phyloP scores from a whole-genome alignment of 805 yeast species.

The Candida vaughaniae region DNA sequence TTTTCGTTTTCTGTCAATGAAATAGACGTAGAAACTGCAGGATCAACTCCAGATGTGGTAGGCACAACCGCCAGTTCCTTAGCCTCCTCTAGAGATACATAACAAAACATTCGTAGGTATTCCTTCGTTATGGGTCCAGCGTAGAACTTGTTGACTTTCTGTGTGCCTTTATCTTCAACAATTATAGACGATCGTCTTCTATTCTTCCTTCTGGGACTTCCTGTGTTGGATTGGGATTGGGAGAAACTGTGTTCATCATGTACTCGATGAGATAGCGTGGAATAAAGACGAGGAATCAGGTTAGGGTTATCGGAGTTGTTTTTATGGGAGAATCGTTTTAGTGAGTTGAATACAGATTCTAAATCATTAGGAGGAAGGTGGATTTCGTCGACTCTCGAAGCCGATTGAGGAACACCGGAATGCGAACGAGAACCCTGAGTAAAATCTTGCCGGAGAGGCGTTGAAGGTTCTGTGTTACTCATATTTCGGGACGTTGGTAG shows the following conservation, averaged over 20 bases:
- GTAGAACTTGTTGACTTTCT: constrained; percentile 28
- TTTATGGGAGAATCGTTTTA: constrained; percentile 1
- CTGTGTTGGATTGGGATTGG: constrained; percentile 5
- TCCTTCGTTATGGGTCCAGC: constrained; percentile 38
- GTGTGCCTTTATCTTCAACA: constrained; percentile 17
- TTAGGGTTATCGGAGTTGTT: no score
- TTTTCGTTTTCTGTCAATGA: no score
- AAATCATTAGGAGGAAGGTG: constrained; percentile 4
- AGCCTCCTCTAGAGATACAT: no score
- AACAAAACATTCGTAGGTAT: constrained; percentile 35
- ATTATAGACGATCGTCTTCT: constrained; percentile 29
- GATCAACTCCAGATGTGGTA: no score
- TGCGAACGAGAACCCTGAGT: not conserved
- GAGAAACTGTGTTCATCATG: no score
- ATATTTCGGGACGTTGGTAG: not conserved
- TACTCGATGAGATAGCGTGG: no score
- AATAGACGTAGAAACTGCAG: no score
- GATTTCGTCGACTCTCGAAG: constrained; percentile 11
- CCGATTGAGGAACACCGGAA: constrained; percentile 6
- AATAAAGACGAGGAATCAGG: no score
- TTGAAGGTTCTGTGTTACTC: constrained; percentile 19
- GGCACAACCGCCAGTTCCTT: no score
- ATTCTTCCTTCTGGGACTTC: constrained; percentile 3
- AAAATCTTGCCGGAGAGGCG: constrained; percentile 13
- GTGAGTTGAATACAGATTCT: constrained; percentile 3